Conservation (phyloP, 176 grass and related monocot genomes). For the Zoysia japonica region DNA sequence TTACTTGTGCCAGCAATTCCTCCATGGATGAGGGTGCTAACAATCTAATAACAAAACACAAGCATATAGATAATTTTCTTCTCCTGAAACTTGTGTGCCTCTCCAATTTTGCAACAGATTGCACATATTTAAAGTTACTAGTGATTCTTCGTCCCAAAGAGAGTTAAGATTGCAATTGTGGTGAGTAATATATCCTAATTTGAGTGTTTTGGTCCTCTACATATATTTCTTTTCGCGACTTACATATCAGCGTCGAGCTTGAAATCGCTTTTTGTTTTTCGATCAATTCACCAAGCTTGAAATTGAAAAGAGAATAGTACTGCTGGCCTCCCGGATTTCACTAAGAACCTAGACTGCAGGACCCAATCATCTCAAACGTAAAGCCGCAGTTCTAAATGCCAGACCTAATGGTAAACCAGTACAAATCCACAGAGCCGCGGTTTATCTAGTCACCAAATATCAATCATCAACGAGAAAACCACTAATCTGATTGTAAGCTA, state of each 20-base stretch:
- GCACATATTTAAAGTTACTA: background rate
- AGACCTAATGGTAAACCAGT: background rate
- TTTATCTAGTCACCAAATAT: background rate
- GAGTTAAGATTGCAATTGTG: background rate
- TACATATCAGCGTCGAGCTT: background rate
- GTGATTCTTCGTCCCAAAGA: background rate
- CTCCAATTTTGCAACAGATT: background rate
- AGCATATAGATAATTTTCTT: background rate
- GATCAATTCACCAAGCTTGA: background rate
- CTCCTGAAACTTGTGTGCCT: background rate
- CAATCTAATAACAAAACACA: background rate
- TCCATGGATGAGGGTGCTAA: too few relatives aligned
- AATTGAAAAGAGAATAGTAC: background rate
- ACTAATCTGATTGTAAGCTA: background rate
- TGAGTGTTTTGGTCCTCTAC: too few relatives aligned
- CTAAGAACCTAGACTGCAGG: background rate
- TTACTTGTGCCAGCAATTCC: too few relatives aligned
- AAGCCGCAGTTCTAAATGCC: background rate
- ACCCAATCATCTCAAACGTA: background rate
- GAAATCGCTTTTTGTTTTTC: background rate
- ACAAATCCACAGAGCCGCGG: background rate
- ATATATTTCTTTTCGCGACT: background rate
- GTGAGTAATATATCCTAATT: too few relatives aligned
- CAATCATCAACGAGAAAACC: background rate
- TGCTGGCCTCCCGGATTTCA: background rate